phyloP scores from a whole-genome alignment of 2,329 filamentous ascomycete species.

The Stachybotrys echinatus region DNA sequence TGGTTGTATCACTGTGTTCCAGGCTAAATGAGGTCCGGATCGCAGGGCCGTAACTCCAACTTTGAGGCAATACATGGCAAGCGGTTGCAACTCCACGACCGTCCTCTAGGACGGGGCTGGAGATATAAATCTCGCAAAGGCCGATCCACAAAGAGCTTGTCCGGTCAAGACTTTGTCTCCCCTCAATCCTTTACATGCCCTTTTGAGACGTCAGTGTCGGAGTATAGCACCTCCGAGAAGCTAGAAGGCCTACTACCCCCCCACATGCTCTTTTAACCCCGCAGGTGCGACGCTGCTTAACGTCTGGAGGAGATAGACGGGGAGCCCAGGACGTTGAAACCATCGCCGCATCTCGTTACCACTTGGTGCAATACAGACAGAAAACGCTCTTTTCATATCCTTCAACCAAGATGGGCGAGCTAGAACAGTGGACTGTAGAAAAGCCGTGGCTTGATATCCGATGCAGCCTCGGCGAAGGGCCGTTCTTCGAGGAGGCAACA shows the following conservation, averaged over 20 bases:
- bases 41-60: slow-evolving; percentile 15
- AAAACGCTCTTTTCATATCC: background rate
- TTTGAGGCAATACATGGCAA: slow-evolving; percentile 4
- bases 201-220: background rate
- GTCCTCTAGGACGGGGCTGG: background rate
- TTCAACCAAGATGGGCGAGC: slow-evolving; percentile 20
- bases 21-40: slow-evolving; percentile 9
- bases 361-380: background rate
- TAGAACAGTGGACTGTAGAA: slow-evolving; percentile 46
- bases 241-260: too few relatives aligned
- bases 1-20: background rate
- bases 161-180: background rate
- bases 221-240: too few relatives aligned
- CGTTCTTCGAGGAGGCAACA: slow-evolving; percentile 63
- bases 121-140: slow-evolving; percentile 1
- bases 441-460: slow-evolving; percentile 54
- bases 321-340: too few relatives aligned
- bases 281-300: too few relatives aligned
- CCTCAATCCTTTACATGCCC: background rate
- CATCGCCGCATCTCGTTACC: background rate
- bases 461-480: slow-evolving; percentile 68
- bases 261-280: too few relatives aligned
- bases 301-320: too few relatives aligned
- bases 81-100: slow-evolving; percentile 4
- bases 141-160: background rate